phyloP scores from a whole-genome alignment of 2,329 filamentous ascomycete genomes.

The Arthroderma uncinatum region DNA sequence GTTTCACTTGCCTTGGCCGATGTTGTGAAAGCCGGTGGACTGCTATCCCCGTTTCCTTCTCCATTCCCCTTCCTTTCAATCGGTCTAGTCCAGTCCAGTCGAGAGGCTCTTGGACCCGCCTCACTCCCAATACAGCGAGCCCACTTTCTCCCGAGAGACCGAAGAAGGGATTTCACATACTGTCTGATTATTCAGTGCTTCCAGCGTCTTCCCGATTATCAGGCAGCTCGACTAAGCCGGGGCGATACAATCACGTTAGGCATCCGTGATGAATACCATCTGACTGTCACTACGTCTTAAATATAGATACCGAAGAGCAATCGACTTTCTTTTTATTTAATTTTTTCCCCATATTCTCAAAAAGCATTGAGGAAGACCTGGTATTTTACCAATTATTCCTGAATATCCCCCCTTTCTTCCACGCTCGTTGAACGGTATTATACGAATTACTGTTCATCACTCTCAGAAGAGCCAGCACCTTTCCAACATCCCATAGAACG shows the following conservation, averaged over 20 bases:
- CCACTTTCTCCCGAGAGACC: neutral
- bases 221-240: neutral
- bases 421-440: too few relatives aligned
- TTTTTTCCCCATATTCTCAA: neutral
- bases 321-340: neutral
- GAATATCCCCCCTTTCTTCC: too few relatives aligned
- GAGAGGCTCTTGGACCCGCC: neutral
- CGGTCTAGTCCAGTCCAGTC: neutral
- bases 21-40: neutral
- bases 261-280: neutral
- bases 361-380: neutral
- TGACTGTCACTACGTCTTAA: neutral
- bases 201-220: neutral
- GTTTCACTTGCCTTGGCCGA: neutral
- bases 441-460: too few relatives aligned
- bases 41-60: neutral
- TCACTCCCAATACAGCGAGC: neutral
- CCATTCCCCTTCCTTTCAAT: neutral
- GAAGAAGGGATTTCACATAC: slow-evolving; percentile 1
- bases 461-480: too few relatives aligned
- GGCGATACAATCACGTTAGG: neutral
- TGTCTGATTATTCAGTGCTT: neutral
- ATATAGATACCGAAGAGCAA: neutral
- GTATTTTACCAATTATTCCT: neutral
- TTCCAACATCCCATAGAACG: too few relatives aligned